These are phyloP conservation scores for Venturia aucupariae DNA, from an alignment of 2,329 filamentous ascomycete species.

Conservation along the genomic window DNA sequence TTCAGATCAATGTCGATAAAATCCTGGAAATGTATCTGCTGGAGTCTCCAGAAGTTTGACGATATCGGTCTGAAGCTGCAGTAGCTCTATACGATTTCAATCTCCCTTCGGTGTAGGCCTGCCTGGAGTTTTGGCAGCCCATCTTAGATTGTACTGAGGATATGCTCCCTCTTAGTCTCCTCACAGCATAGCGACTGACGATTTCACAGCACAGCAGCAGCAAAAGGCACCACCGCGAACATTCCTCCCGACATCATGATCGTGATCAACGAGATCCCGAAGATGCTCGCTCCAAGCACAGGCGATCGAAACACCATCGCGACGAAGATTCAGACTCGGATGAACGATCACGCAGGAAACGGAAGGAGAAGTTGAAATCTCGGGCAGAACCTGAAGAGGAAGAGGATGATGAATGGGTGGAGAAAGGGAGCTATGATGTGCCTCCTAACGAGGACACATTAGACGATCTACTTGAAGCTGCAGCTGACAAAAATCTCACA, in stretches of 20 bases:
- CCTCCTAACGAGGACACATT: constrained; percentile 34
- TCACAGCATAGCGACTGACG: background rate
- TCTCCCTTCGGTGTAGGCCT: background rate
- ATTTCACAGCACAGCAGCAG: constrained; percentile 10
- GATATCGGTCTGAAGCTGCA: background rate
- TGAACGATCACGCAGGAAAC: constrained; percentile 49
- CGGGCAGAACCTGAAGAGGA: constrained; percentile 22
- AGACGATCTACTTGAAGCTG: constrained; percentile 33
- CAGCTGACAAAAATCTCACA: constrained; percentile 34
- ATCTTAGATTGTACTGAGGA: background rate
- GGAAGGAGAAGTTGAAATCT: constrained; percentile 23
- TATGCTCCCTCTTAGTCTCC: background rate
- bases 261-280: background rate
- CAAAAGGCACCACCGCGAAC: constrained; percentile 8
- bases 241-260: constrained; percentile 5
- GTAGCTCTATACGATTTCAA: background rate
- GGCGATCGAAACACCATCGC: constrained; percentile 25
- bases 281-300: constrained; percentile 16
- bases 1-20: background rate
- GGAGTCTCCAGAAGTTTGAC: background rate
- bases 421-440: constrained; percentile 34
- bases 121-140: too few species aligned
- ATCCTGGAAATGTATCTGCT: background rate
- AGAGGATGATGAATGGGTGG: constrained; percentile 31
- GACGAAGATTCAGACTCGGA: constrained; percentile 39